phyloP scores from a whole-genome alignment of 345 rosid genomes.

The Passiflora organensis region DNA sequence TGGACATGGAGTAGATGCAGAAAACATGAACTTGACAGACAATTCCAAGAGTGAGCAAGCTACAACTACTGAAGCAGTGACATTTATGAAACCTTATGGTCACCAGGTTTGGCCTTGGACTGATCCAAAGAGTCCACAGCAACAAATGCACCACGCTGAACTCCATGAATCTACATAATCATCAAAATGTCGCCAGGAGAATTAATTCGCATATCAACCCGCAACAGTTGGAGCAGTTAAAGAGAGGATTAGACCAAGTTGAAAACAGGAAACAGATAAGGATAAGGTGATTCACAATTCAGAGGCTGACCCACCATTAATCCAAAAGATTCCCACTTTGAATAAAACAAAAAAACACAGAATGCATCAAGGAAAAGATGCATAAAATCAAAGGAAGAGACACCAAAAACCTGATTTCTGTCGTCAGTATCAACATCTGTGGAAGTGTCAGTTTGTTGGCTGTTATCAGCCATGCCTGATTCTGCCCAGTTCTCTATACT shows the following conservation, averaged over 20 bases:
- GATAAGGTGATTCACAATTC: conserved; percentile 17
- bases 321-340: conserved; percentile 5
- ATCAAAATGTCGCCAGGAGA: background rate
- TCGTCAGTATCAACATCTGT: conserved; percentile 89
- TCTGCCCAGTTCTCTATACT: conserved; percentile 76
- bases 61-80: background rate
- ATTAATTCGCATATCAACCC: no score
- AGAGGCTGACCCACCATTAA: conserved; percentile 31
- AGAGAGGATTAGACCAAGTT: conserved; percentile 12
- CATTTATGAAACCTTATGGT: conserved; percentile 49
- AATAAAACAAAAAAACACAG: conserved; percentile 20
- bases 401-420: conserved; percentile 54
- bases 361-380: conserved; percentile 14
- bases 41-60: background rate
- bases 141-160: conserved; percentile 39
- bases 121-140: conserved; percentile 57
- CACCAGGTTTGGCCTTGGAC: conserved; percentile 51
- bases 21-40: background rate
- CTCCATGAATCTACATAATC: conserved; percentile 36
- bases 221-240: no score
- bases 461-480: conserved; percentile 70
- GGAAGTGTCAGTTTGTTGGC: conserved; percentile 96
- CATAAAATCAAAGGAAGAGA: background rate
- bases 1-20: conserved; percentile 19
- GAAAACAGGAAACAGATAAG: conserved; percentile 7